A percentile compares a stretch with the other conserved stretches of the same genome.
Conservation (phyloP, 2,329 filamentous ascomycete genomes). For the Colletotrichum simmondsii region DNA sequence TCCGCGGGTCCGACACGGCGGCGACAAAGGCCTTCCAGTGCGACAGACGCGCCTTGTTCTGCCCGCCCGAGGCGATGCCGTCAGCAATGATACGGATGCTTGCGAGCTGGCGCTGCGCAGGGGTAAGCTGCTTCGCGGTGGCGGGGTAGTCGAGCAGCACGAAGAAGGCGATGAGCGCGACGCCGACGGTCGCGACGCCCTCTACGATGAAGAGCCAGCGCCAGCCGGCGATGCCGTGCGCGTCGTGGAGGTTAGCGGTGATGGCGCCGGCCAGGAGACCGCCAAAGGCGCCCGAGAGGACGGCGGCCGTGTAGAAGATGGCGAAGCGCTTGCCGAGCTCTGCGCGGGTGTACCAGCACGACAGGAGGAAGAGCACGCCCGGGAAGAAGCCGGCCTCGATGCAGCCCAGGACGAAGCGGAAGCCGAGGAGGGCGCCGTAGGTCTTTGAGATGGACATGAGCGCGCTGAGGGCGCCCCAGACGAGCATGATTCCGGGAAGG, state of each 20-base stretch:
- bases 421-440: slow-evolving; percentile 58
- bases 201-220: slow-evolving; percentile 66
- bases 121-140: slow-evolving; percentile 67
- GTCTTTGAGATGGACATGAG: slow-evolving; percentile 60
- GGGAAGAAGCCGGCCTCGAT: slow-evolving; percentile 64
- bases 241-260: slow-evolving; percentile 56
- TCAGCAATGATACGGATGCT: slow-evolving; percentile 54
- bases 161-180: slow-evolving; percentile 71
- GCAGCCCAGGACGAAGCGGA: slow-evolving; percentile 59
- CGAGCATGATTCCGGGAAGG: slow-evolving; percentile 60
- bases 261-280: slow-evolving; percentile 60
- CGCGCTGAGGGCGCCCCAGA: slow-evolving; percentile 58
- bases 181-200: slow-evolving; percentile 74
- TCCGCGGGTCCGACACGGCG: slow-evolving; percentile 56
- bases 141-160: slow-evolving; percentile 78
- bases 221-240: slow-evolving; percentile 60
- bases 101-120: slow-evolving; percentile 70
- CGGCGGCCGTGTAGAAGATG: slow-evolving; percentile 67
- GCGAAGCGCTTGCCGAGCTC: slow-evolving; percentile 60
- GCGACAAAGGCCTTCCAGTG: slow-evolving; percentile 43
- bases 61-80: slow-evolving; percentile 46
- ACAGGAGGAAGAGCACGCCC: slow-evolving; percentile 62
- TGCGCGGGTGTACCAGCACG: slow-evolving; percentile 62
- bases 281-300: slow-evolving; percentile 63
- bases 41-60: slow-evolving; percentile 38